Base-by-base conservation (phyloP, 306 rosid species). In the Ziziphus jujuba region DNA sequence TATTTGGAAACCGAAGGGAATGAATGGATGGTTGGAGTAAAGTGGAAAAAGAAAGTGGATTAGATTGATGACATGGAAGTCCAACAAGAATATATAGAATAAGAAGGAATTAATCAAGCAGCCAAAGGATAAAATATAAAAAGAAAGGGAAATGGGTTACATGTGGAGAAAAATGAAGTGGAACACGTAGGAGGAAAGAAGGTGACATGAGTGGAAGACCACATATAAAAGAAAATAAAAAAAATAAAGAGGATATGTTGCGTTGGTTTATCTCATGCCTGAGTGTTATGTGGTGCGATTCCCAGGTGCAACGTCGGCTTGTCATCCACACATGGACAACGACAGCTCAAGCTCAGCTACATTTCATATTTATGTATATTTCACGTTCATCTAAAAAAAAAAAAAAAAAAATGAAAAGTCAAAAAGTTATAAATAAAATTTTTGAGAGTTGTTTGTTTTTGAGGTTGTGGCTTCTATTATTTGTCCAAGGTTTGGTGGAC, bases 41-140 rank as follows among this genome's bases (percentile, higher is more conserved):
- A 16, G 20, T 6, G 22, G 20, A 54, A 54, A 19, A 55, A 70
- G 66, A 79, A 71, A 71, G 14, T 34, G 89, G 90, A 84, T 87
- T 61, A 59, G 77, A 80, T 62, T 61, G 80, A 72, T 74, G 96
- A 87, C 86, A 71, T 71, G 84, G 87, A 82, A 22, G 52, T 70
- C 77, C 84, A 81, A 75, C 76, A 40, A 70, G 7, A 40, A 61
- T 43, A 16, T 19, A 57, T 5, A 74, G 44, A 16, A 73, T 25
- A 43, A 61, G 61, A 48, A 73, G 73, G 9, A 24, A 3, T 53
- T 21, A 47, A 16, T 19, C 22, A 56, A 57, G 40, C 17, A 43
- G 2, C 12, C 5, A 13, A 33, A 54, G 9, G 72, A 28, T 14
- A 23, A 9, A 62, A 44, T 40, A 14, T 21, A 25, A 45, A 38